A percentile compares a stretch with the other conserved stretches of the same genome.
Conservation (phyloP, 78 protist species). For the Protostelium mycophagum region DNA sequence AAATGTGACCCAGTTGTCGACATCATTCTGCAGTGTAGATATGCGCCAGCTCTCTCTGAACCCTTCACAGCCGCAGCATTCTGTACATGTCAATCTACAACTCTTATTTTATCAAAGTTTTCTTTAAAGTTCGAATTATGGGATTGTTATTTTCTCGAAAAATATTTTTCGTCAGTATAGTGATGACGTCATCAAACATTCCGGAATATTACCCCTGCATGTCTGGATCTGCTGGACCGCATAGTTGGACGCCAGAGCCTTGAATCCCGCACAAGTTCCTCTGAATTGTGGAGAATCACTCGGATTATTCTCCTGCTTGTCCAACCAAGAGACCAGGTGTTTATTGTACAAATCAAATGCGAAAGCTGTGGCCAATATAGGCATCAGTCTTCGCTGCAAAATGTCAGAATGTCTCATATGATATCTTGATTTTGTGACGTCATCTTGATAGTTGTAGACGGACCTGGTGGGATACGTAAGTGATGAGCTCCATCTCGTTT, state of each 20-base stretch:
- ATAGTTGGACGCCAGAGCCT: constrained; percentile 24
- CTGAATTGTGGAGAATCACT: constrained; percentile 41
- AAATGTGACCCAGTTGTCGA: constrained; percentile 54
- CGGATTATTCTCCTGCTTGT: constrained; percentile 53
- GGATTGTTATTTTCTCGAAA: no score
- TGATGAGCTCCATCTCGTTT: constrained; percentile 25
- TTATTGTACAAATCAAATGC: constrained; percentile 17
- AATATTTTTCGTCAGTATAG: no score
- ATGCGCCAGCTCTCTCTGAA: constrained; percentile 50
- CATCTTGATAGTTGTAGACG: background rate
- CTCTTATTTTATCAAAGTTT: no score
- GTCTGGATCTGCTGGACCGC: background rate
- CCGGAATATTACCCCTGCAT: background rate
- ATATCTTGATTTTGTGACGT: no score
- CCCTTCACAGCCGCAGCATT: background rate
- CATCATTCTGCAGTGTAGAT: constrained; percentile 17
- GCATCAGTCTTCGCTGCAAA: background rate
- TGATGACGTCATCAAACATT: background rate
- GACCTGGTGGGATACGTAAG: constrained; percentile 27
- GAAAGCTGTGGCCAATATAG: constrained; percentile 21
- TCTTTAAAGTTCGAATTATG: background rate
- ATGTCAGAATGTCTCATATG: background rate
- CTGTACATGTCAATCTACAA: background rate
- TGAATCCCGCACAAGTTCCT: constrained; percentile 36
- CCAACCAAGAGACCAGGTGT: constrained; percentile 32